Evolutionary conservation across 805 yeast species (phyloP).

Genomic region (Scheffersomyces coipomensis): DNA sequence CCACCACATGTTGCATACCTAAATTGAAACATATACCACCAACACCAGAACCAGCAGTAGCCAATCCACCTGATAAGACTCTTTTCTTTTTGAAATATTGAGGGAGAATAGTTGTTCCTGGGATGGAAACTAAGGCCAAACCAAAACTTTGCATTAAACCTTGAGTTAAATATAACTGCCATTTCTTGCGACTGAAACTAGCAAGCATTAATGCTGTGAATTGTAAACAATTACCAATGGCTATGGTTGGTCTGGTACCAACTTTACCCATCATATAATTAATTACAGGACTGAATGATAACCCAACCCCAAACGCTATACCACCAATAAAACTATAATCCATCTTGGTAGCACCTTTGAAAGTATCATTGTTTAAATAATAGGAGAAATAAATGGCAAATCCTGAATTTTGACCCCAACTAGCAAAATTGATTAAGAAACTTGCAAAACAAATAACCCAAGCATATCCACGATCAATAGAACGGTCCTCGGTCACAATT

Average conservation of each 20-base stretch:
- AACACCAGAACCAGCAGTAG: constrained; percentile 51
- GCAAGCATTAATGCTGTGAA: constrained; percentile 60
- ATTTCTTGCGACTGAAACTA: constrained; percentile 52
- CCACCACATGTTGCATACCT: constrained; percentile 46
- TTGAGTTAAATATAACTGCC: constrained; percentile 70
- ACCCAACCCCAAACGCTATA: constrained; percentile 55
- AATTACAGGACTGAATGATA: constrained; percentile 51
- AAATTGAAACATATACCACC: constrained; percentile 52
- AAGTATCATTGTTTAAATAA: constrained; percentile 50
- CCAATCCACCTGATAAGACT: constrained; percentile 49
- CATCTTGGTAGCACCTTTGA: constrained; percentile 52
- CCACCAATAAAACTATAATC: constrained; percentile 74
- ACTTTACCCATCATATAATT: constrained; percentile 44
- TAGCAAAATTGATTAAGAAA: constrained; percentile 49
- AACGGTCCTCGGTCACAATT: neutral
- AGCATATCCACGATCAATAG: constrained; percentile 62
- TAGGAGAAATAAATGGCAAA: constrained; percentile 62
- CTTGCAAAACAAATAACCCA: constrained; percentile 61
- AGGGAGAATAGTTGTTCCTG: constrained; percentile 60
- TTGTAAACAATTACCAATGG: constrained; percentile 49
- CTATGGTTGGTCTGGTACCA: constrained; percentile 40
- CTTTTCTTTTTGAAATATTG: constrained; percentile 70
- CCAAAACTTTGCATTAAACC: constrained; percentile 64
- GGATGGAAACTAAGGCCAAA: constrained; percentile 54
- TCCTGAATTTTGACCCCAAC: constrained; percentile 76